Base-by-base conservation (phyloP, 139 green algal species). In the Coccomyxa sp. region DNA sequence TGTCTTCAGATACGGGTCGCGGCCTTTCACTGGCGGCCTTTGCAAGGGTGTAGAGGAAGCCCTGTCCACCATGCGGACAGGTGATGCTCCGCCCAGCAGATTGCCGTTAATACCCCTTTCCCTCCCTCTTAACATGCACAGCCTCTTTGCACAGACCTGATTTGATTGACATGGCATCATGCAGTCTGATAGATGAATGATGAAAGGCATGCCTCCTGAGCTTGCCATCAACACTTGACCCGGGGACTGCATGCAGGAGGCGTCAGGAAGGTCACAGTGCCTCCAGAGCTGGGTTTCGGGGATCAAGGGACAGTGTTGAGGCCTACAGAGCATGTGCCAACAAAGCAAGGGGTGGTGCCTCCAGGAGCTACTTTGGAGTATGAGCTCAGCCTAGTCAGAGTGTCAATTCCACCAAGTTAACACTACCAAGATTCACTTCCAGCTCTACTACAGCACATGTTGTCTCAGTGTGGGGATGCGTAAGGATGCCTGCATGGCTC, bases 21-120 rank as follows among this genome's bases (percentile, higher is more conserved):
- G 92, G 0, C 92, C 93, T 18, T 93, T 94, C 79, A 91, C 88
- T 7, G 92, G 82, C 27, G 94, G 93, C 50, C 82, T 96, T 35
- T 94, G 88, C 78, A 33, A 38, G 79, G 94, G 85, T 0, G 81
- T 91, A 22, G 94, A 97, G 80, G 80, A 93, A 78, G 94, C 86
- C 6, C 77, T 98, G 72, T 22, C 71, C 18, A 87, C 64, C 31
- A 98, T 98, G 94, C 82, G 78, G 6, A 90, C 89, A 55, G 86
- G 86, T 83, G 58, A 16, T n/a, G 12, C 18, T 81, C 16, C 7
- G 39, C 39, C 18, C 0, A 16, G 36, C 33, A 12, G 27, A 29
- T 39, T 29, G 12, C 35, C 6, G 14, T 12, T 38, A 71, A 29
- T 38, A 33, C 9, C 33, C 1, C n/a, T n/a, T n/a, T n/a, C n/a